Evolutionary conservation across 2,329 filamentous ascomycete species (phyloP), one percentile per base, ranked within the genome.

Genomic region (Aphanocladium album): DNA sequence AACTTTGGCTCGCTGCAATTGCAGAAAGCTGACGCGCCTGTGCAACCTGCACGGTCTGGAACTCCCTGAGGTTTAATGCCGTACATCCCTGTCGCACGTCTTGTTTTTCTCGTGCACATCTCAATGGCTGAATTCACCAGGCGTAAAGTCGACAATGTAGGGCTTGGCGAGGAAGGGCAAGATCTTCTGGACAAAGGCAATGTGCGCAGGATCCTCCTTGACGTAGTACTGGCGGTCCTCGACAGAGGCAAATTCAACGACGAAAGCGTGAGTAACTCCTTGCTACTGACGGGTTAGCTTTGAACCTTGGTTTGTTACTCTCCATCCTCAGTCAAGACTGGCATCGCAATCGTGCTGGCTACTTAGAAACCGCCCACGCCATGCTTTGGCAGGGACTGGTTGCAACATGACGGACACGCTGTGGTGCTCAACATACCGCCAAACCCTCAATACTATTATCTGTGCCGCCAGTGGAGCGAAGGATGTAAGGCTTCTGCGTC

Each of bases 181-280:
- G 30, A 83, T 67, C 61, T 74, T 79, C 63, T 80, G 74, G 21
- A 83, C 76, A 67, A 89, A 89, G 0, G 73, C 82, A 53, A 77
- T 71, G 70, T 91, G 88, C 16, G 73, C 81, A 1, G 87, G 86
- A 65, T 91, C 89, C 41, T 84, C 73, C 51, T 82, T 72, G 6
- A 88, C 72, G 68, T 91, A 91, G 67, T 90, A 91, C 62, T 84
- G 80, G 53, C 87, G 77, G 69, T 92, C 88, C 64, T 84, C 80
- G 25, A 76, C 76, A 41, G 69, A 86, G 8, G 82, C 79, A 63
- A 91, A 91, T 66, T 89, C 83, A 45, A 83, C 80, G 2, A 91
- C 80, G 64, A 91, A 90, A 0, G 79, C 86, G 69, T 91, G 88
- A 1, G 85, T 85, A 58, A 87, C 82, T 1, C 81, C 86, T 51